Base-by-base conservation (phyloP, 2,329 filamentous ascomycete genomes). In the Cercospora zeae-maydis region DNA sequence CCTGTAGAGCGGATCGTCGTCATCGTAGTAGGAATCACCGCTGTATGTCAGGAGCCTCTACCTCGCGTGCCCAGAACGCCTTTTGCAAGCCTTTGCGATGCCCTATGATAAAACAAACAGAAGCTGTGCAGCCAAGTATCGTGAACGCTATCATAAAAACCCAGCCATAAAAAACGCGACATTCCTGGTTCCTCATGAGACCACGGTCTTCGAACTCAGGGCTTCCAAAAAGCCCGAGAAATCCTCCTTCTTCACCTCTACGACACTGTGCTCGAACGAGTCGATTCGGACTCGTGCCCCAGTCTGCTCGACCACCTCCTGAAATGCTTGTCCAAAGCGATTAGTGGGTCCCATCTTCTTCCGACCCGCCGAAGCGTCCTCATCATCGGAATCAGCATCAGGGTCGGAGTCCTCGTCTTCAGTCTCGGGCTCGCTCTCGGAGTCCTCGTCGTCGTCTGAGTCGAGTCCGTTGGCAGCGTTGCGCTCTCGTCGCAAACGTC, bases 211-310 rank as follows among this genome's bases (percentile, higher is more conserved):
- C 84, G 92, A 88, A 78, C 93, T 97, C 74, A 99, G 77, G 61
- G 89, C 88, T 79, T 99, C 95, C 68, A 99, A 80, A 75, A 99
- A 99, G 0, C 89, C 91, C 14, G 87, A 86, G 30, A 99, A 79
- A 77, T 98, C 95, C 74, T 98, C 95, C 80, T 96, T 97, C 78
- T 88, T 88, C n/a, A 99, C 93, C 76, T 99, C 95, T 52, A 98
- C 93, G 7, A 98, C 95, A 72, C 92, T 96, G 75, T 96, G 91
- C 78, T 99, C 95, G 73, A 99, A 99, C 76, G 91, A 96, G 77
- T 99, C 95, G 74, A 97, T 96, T 64, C 92, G 83, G 19, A 98
- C 92, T 14, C 93, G 81, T 0, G 93, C 91, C 63, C 88, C 95
- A 14, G 93, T 98, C 80, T 97, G 92, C 57, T 89, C 86, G 1